These are phyloP conservation scores for Nicotiana rustica DNA, from an alignment of 305 asterid genomes.

Conservation along the genomic window DNA sequence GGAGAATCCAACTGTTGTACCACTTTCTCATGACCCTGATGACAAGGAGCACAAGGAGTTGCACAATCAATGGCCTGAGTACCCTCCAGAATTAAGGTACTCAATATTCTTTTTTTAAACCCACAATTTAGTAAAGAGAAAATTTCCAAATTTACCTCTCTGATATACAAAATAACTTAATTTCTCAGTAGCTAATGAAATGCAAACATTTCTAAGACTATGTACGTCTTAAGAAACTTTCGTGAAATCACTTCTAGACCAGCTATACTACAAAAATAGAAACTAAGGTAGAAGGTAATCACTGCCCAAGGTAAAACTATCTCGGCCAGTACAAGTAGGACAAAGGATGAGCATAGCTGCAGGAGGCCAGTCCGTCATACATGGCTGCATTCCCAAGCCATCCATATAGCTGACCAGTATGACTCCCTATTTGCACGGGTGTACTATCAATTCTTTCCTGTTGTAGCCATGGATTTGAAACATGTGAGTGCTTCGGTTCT, in stretches of 20 bases:
- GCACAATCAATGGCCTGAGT: slow-evolving; percentile 64
- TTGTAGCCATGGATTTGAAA: slow-evolving; percentile 45
- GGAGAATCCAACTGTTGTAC: slow-evolving; percentile 28
- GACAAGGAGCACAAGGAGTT: slow-evolving; percentile 52
- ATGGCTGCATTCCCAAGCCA: slow-evolving; percentile 51
- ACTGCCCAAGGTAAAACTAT: slow-evolving; percentile 20
- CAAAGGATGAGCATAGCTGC: slow-evolving; percentile 46
- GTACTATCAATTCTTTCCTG: slow-evolving; percentile 39
- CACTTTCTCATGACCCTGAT: slow-evolving; percentile 62
- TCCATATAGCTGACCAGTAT: slow-evolving; percentile 45
- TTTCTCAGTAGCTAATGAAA: no score
- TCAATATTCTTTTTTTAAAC: not conserved
- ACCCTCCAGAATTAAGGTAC: slow-evolving; percentile 67
- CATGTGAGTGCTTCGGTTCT: slow-evolving; percentile 61
- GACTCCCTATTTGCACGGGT: slow-evolving; percentile 30
- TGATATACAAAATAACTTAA: not conserved
- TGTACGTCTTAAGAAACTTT: no score
- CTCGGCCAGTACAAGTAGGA: slow-evolving; percentile 51
- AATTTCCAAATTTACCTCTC: not conserved
- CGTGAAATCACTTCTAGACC: not conserved
- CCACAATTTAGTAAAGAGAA: not conserved
- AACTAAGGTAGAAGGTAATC: not conserved
- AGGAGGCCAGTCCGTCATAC: slow-evolving; percentile 44
- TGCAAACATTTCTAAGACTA: no score
- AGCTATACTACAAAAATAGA: not conserved